A percentile compares a stretch with the other conserved stretches of the same genome.
Conservation (phyloP, 345 rosid genomes). For the Rhodomyrtus tomentosa region DNA sequence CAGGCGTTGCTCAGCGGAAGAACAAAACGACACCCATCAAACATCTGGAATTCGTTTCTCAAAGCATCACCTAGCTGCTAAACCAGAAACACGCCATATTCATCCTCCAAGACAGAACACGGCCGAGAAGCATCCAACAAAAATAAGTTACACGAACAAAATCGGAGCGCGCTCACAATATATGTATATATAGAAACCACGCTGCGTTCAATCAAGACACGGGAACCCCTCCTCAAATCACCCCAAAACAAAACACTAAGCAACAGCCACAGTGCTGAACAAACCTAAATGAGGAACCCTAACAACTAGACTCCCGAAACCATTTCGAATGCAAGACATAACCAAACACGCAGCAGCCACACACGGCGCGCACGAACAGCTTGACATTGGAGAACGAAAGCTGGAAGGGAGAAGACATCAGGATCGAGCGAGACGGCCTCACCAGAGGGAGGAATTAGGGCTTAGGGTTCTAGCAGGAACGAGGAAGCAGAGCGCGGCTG, state of each 20-base stretch:
- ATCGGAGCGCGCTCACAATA: not conserved
- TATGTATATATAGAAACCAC: not conserved
- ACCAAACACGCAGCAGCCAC: too few relatives aligned
- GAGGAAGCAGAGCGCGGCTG: not conserved
- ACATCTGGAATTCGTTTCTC: not conserved
- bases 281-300: not conserved
- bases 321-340: not conserved
- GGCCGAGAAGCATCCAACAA: not conserved
- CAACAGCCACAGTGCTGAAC: not conserved
- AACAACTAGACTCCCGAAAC: not conserved
- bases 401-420: too few relatives aligned
- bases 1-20: not conserved
- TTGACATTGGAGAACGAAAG: not conserved
- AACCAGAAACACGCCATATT: not conserved
- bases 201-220: not conserved
- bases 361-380: not conserved
- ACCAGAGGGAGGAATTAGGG: not conserved
- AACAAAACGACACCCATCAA: not conserved
- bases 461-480: not conserved
- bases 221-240: not conserved
- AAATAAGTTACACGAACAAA: not conserved
- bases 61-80: not conserved
- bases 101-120: not conserved
- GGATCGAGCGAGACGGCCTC: not conserved
- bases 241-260: not conserved